Conservation (phyloP, 2,329 filamentous ascomycete genomes). For the Sporothrix humicola region DNA sequence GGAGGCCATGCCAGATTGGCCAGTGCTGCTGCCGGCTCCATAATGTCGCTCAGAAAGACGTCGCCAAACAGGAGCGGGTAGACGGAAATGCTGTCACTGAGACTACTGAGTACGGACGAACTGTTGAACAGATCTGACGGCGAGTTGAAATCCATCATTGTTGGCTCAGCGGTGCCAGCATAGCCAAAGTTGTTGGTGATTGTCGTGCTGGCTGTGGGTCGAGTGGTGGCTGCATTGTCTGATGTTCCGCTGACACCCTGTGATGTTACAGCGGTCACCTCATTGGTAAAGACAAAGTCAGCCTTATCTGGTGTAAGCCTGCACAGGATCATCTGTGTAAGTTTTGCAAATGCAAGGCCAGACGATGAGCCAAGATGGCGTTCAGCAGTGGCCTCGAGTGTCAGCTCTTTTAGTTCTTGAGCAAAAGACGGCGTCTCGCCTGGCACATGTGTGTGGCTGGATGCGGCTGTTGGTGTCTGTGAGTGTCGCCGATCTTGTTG, state of each 20-base stretch:
- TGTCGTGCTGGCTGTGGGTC: slow-evolving; percentile 31
- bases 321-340: slow-evolving; percentile 51
- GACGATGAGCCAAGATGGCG: slow-evolving; percentile 53
- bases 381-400: slow-evolving; percentile 52
- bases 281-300: slow-evolving; percentile 48
- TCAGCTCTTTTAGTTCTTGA: slow-evolving; percentile 48
- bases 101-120: slow-evolving; percentile 38
- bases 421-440: slow-evolving; percentile 40
- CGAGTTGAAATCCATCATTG: slow-evolving; percentile 41
- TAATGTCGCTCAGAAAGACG: slow-evolving; percentile 41
- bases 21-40: slow-evolving; percentile 29
- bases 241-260: background rate
- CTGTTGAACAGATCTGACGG: slow-evolving; percentile 40
- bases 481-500: background rate
- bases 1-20: slow-evolving; percentile 35
- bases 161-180: slow-evolving; percentile 23
- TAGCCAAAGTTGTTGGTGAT: slow-evolving; percentile 21
- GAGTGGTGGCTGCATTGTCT: background rate
- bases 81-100: slow-evolving; percentile 41
- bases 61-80: slow-evolving; percentile 45
- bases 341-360: slow-evolving; percentile 52
- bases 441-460: slow-evolving; percentile 1
- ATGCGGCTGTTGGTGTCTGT: background rate
- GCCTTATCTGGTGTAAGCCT: slow-evolving; percentile 51
- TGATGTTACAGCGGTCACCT: background rate